A percentile compares a stretch with the other conserved stretches of the same genome.
Evolutionary conservation across 1,139 yeast genomes (phyloP).

Genomic region (Candida tetrigidarum): DNA sequence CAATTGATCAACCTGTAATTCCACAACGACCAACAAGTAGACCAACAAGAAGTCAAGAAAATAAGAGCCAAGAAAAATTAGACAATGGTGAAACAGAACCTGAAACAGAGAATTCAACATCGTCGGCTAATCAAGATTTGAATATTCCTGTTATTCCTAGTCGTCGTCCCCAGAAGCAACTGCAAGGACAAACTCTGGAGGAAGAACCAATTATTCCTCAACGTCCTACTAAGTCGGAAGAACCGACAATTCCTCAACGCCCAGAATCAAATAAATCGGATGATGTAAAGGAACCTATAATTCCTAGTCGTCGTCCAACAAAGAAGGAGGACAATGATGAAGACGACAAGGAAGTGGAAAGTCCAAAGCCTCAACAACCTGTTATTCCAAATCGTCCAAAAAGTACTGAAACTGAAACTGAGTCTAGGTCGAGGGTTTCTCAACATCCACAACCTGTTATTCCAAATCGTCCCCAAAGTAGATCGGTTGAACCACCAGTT

Average conservation of each 20-base stretch:
- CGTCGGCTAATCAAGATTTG: conserved; percentile 2
- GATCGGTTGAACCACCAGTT: conserved; percentile 3
- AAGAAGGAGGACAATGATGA: neutral
- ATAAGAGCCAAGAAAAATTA: neutral
- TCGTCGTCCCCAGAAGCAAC: conserved; percentile 1
- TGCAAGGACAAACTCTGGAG: neutral
- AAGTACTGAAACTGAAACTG: neutral
- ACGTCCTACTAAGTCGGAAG: neutral
- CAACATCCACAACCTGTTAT: conserved; percentile 15
- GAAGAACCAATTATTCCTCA: conserved; percentile 1
- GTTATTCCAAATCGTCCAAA: conserved; percentile 18
- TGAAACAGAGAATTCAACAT: too few relatives aligned
- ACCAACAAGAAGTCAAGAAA: neutral
- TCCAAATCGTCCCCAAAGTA: conserved; percentile 18
- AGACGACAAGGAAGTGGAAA: too few relatives aligned
- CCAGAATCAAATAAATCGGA: neutral
- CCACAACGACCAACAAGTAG: conserved; percentile 7
- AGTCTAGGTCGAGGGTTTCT: too few relatives aligned
- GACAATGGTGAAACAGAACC: neutral
- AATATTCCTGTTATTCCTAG: conserved; percentile 5
- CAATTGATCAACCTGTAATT: conserved; percentile 4
- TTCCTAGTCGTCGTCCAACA: conserved; percentile 18
- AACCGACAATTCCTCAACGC: neutral
- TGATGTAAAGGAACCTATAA: conserved; percentile 10
- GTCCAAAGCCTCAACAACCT: conserved; percentile 10